phyloP scores from a whole-genome alignment of 768 basidiomycete species.

The Sporobolomyces roseus region DNA sequence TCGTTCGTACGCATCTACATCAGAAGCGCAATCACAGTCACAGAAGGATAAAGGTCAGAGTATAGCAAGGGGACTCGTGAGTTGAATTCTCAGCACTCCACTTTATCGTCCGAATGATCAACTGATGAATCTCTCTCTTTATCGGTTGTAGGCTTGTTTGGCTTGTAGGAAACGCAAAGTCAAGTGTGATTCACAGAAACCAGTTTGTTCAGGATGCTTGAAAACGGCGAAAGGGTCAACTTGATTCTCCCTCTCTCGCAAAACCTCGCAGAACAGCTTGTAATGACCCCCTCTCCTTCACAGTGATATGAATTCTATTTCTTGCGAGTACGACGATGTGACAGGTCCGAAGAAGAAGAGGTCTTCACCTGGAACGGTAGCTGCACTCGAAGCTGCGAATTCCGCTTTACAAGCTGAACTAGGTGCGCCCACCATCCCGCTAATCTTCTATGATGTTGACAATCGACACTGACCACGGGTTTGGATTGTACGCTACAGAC shows the following conservation, averaged over 20 bases:
- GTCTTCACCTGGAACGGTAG: constrained; percentile 11
- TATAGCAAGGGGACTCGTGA: constrained; percentile 19
- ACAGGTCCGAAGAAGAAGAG: constrained; percentile 21
- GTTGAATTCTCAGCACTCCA: neutral
- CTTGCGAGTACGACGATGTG: constrained; percentile 15
- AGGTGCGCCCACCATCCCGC: constrained; percentile 3
- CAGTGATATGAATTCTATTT: neutral
- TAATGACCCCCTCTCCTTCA: neutral
- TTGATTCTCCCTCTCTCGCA: neutral
- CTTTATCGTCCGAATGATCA: too few species aligned
- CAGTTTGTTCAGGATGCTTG: neutral
- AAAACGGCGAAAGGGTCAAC: constrained; percentile 19
- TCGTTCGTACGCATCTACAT: neutral
- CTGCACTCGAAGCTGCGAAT: constrained; percentile 23
- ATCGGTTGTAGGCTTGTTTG: constrained; percentile 12
- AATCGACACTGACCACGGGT: neutral
- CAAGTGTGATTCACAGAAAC: constrained; percentile 29
- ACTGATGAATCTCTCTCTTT: too few species aligned
- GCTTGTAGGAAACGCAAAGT: constrained; percentile 22
- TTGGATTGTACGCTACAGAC: neutral
- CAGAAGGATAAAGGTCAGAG: neutral
- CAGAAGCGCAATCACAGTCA: too few species aligned
- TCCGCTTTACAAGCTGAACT: neutral
- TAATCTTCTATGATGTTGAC: too few species aligned
- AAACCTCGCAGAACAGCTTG: neutral